Evolutionary conservation across 2,329 filamentous ascomycete genomes (phyloP), one percentile per base, ranked within the genome.

Genomic region (Colletotrichum sp.): DNA sequence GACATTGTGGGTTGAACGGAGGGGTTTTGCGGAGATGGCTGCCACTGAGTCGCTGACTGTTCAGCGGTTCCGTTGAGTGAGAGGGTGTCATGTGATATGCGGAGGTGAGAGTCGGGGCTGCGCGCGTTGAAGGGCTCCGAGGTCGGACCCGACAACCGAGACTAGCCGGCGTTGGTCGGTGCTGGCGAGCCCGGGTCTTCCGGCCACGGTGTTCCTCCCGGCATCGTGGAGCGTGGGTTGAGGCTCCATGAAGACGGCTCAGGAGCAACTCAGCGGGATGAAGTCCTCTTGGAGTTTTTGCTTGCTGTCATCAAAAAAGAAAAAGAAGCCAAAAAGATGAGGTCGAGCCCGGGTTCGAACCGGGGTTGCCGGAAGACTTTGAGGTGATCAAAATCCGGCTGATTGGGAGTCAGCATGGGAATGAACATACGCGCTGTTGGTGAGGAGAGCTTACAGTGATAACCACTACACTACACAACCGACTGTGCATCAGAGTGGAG

Each of bases 381-480:
- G 25, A 22, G 12, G 16, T 4, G 22, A 48, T 75, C 73, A 75
- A 75, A 75, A 75, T 75, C 73, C 57, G 73, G 64, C 71, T 73
- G 39, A 28, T 34, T 2, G 22, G n/a, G 22, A 22, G 30, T 73
- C 39, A 73, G 65, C 15, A 55, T 28, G 27, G 28, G 39, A 30
- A 25, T 27, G 5, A 36, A 27, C 19, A 2, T 5, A 16, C 5
- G 19, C 3, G 55, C 12, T 12, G 11, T 25, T 13, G 3, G 6
- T 22, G 15, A 48, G 28, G 28, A 30, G 55, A 61, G 67, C 71
- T 52, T 73, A 73, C 71, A 73, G 73, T 75, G 73, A 75, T 75
- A 65, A 75, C 73, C 73, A 59, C 73, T 75, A 75, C 73, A 75
- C 73, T 75, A 75, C 65, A 73, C 73, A 75, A 75, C 70, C 73